These are phyloP conservation scores for Candida coleopterorum DNA, from an alignment of 805 yeast species.

Conservation along the genomic window DNA sequence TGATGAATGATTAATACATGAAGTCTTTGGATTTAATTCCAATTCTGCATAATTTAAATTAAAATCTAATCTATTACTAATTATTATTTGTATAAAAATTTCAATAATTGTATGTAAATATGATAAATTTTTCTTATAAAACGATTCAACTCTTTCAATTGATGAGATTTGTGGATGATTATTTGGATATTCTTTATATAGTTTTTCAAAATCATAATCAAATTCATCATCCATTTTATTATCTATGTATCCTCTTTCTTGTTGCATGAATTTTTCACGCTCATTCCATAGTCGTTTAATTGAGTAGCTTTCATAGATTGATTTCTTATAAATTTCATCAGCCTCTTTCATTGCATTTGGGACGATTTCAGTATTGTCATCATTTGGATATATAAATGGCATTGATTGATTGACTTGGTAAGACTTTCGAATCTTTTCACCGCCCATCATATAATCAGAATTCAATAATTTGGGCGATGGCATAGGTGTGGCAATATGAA, in stretches of 20 bases:
- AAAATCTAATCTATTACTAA: constrained; percentile 41
- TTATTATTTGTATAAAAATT: constrained; percentile 61
- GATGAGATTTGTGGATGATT: constrained; percentile 33
- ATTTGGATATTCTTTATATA: constrained; percentile 27
- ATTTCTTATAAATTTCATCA: constrained; percentile 55
- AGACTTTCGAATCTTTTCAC: constrained; percentile 47
- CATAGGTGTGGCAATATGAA: constrained; percentile 82
- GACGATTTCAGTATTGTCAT: constrained; percentile 26
- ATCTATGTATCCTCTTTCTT: constrained; percentile 55
- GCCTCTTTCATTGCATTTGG: constrained; percentile 84
- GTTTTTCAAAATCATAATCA: constrained; percentile 21
- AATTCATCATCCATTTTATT: constrained; percentile 18
- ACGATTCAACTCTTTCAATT: constrained; percentile 52
- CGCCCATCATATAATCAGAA: constrained; percentile 43
- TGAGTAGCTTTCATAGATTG: constrained; percentile 63
- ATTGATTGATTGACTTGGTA: constrained; percentile 63
- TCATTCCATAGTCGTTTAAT: constrained; percentile 68
- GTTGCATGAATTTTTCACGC: constrained; percentile 62
- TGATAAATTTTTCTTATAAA: constrained; percentile 51
- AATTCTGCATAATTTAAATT: constrained; percentile 31
- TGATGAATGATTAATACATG: constrained; percentile 13
- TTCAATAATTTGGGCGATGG: constrained; percentile 68
- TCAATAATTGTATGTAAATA: constrained; percentile 59
- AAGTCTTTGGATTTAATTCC: constrained; percentile 31
- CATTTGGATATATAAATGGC: constrained; percentile 61